A percentile compares a stretch with the other conserved stretches of the same genome.
Evolutionary conservation across 345 rosid genomes (phyloP).

Genomic region (Excoecaria cochinchinensis): DNA sequence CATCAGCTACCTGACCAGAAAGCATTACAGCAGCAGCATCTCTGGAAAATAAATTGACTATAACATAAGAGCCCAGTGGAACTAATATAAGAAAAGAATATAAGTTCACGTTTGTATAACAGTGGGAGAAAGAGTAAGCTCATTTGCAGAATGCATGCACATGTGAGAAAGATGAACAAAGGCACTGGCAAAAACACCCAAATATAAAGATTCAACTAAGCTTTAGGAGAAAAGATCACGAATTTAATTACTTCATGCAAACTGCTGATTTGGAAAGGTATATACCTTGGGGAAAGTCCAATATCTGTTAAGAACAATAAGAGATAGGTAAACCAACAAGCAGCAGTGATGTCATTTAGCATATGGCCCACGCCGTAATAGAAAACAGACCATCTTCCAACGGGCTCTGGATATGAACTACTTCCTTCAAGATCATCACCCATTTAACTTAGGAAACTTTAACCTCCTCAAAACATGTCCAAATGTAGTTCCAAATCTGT

Average conservation of each 20-base stretch:
- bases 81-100: neutral
- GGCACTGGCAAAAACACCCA: neutral
- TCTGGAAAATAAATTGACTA: slow-evolving; percentile 35
- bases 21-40: slow-evolving; percentile 90
- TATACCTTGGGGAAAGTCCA: slow-evolving; percentile 79
- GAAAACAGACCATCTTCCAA: slow-evolving; percentile 71
- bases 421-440: slow-evolving; percentile 40
- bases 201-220: neutral
- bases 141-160: neutral
- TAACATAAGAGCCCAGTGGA: neutral
- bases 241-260: neutral
- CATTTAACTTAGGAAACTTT: slow-evolving; percentile 18
- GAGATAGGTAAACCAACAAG: slow-evolving; percentile 98
- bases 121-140: neutral
- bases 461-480: neutral
- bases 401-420: slow-evolving; percentile 48
- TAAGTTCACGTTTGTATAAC: neutral
- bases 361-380: slow-evolving; percentile 90
- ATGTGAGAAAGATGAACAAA: neutral
- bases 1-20: slow-evolving; percentile 95
- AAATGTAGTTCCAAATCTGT: neutral
- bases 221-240: neutral
- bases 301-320: slow-evolving; percentile 80
- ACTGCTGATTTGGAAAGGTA: neutral
- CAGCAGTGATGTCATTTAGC: slow-evolving; percentile 95